Evolutionary conservation across 352 stramenopile genomes (phyloP).

Genomic region (Lagenidium giganteum): DNA sequence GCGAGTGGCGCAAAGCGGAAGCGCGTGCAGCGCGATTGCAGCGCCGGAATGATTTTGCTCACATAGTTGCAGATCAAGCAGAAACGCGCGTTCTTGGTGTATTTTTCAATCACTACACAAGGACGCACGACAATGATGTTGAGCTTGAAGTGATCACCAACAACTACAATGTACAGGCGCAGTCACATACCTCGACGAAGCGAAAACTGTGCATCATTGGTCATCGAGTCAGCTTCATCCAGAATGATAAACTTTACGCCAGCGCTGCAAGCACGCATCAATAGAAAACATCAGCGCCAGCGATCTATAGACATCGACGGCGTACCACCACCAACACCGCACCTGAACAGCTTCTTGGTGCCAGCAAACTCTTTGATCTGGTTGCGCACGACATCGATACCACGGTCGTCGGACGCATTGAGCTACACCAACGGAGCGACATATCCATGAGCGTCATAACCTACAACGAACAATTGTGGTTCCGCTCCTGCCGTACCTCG

Average conservation of each 20-base stretch:
- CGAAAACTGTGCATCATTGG: conserved; percentile 95
- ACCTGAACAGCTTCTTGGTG: conserved; percentile 95
- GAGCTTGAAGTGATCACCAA: too few relatives aligned
- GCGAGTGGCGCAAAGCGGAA: conserved; percentile 79
- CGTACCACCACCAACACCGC: not conserved
- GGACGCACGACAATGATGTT: not conserved
- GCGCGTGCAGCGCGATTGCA: conserved; percentile 95
- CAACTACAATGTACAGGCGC: not conserved
- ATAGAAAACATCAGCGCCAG: not conserved
- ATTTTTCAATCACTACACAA: conserved; percentile 94
- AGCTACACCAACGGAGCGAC: conserved; percentile 48
- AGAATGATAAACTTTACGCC: conserved; percentile 98
- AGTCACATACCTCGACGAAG: conserved; percentile 67
- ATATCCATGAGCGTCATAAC: not conserved
- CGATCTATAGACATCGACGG: not conserved
- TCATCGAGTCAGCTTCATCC: conserved; percentile 99
- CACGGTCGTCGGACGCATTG: conserved; percentile 97
- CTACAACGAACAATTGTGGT: too few relatives aligned
- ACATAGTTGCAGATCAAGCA: conserved; percentile 99
- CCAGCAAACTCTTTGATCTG: conserved; percentile 98
- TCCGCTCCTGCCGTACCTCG: conserved; percentile 55
- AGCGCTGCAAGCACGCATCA: conserved; percentile 17
- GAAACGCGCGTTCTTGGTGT: conserved; percentile 97
- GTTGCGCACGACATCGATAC: conserved; percentile 96
- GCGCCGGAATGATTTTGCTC: conserved; percentile 97